Percentiles rank a stretch among this genome's conserved stretches.
Evolutionary conservation across 768 basidiomycete species (phyloP).

Genomic region (Psilocybe cyanescens): DNA sequence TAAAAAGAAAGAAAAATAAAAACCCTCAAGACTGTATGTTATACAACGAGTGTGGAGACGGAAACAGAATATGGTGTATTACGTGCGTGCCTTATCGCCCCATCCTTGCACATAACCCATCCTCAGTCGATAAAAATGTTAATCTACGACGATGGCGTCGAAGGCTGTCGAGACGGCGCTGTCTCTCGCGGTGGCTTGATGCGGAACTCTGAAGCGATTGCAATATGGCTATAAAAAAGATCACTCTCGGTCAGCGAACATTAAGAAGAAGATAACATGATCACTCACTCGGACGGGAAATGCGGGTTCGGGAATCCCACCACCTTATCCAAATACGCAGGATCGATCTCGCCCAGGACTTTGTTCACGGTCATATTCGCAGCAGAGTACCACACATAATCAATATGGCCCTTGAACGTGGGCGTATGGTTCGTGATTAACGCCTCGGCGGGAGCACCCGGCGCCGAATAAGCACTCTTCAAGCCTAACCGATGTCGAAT

Average conservation of each 20-base stretch:
- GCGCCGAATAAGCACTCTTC: conserved; percentile 80
- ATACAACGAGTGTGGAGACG: conserved; percentile 19
- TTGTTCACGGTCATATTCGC: conserved; percentile 75
- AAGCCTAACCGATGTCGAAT: conserved; percentile 78
- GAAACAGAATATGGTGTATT: conserved; percentile 27
- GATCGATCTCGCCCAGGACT: conserved; percentile 89
- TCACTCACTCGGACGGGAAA: conserved; percentile 93
- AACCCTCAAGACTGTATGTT: conserved; percentile 25
- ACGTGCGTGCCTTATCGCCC: conserved; percentile 11
- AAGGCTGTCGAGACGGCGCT: conserved; percentile 16
- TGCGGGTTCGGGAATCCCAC: conserved; percentile 98
- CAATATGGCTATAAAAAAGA: conserved; percentile 60
- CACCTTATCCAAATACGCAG: conserved; percentile 80
- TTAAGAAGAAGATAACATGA: conserved; percentile 51
- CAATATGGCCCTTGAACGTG: conserved; percentile 83
- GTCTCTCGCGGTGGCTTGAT: conserved; percentile 70
- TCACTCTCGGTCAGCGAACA: conserved; percentile 5
- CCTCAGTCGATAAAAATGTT: not conserved
- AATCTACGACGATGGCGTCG: conserved; percentile 9
- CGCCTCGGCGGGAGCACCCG: conserved; percentile 38
- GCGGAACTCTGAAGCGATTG: conserved; percentile 75
- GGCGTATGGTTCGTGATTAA: conserved; percentile 91
- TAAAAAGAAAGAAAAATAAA: conserved; percentile 18
- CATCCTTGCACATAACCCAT: conserved; percentile 6
- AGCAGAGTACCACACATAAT: conserved; percentile 93